Percentiles rank a stretch among this genome's conserved stretches.
phyloP scores from a whole-genome alignment of 495 filamentous ascomycete species.

The Trichodelitschia bisporula region DNA sequence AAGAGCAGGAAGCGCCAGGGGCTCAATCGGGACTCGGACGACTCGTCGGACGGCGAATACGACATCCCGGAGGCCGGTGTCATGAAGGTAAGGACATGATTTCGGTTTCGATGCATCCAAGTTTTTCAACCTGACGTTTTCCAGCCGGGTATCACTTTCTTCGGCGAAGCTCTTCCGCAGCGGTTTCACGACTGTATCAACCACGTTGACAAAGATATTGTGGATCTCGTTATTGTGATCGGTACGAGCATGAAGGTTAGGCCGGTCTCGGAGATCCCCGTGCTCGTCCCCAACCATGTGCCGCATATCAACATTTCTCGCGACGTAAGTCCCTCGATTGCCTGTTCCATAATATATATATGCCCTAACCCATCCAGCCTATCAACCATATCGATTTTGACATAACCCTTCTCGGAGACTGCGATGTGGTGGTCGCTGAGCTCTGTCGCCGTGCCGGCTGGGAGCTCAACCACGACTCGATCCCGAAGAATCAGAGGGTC shows the following conservation, averaged over 20 bases:
- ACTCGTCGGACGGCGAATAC: constrained; percentile 46
- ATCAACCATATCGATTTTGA: constrained; percentile 84
- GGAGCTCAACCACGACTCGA: constrained; percentile 76
- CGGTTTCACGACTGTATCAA: constrained; percentile 43
- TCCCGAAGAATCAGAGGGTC: constrained; percentile 21
- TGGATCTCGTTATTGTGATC: constrained; percentile 73
- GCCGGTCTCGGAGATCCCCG: constrained; percentile 67
- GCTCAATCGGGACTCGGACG: too few species aligned
- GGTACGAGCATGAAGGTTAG: constrained; percentile 76
- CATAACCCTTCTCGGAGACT: constrained; percentile 80
- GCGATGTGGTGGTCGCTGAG: constrained; percentile 76
- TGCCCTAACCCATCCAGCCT: constrained; percentile 28
- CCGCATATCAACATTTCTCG: constrained; percentile 85
- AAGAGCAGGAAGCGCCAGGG: too few species aligned
- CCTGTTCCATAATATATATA: too few species aligned
- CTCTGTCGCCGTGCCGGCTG: constrained; percentile 68
- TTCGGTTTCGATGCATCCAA: too few species aligned
- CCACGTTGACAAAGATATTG: constrained; percentile 25
- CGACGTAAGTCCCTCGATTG: constrained; percentile 30
- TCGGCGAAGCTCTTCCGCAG: constrained; percentile 48
- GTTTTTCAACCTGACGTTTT: too few species aligned
- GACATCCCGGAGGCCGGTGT: constrained; percentile 52
- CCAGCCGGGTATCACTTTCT: constrained; percentile 96
- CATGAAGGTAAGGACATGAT: too few species aligned
- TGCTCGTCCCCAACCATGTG: constrained; percentile 26